Base-by-base conservation (phyloP, 805 yeast species). In the Candida sithepensis region DNA sequence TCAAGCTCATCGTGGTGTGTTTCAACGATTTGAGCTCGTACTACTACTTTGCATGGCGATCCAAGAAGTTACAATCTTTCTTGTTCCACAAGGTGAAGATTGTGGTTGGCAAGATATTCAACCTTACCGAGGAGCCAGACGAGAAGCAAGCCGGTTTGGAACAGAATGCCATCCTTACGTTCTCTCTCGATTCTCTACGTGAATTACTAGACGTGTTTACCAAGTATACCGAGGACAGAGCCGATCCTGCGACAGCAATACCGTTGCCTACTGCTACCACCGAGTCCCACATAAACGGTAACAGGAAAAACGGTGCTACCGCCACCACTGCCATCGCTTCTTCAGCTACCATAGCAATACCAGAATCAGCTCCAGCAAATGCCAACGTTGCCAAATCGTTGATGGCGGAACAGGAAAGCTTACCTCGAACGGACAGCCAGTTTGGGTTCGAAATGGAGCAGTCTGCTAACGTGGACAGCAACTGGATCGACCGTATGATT, bases 11-110 rank as follows among this genome's bases (percentile, higher is more conserved):
- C 9, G 23, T 51, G 10, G 26, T 22, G 4, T 13, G 41, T 20
- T 52, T 47, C 22, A 43, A 36, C 10, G 49, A 39, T 24, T 38
- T 56, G 6, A 46, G 55, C 13, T 50, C 53, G 23, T 46, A 49
- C n/a, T 58, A 60, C 41, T 60, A 47, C 46, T 48, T 26, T 37
- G 61, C 63, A 4, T 60, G 64, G 64, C 47, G 54, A 16, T 42
- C 41, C 16, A 45, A 50, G 41, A 56, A 56, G 36, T 28, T 51
- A 8, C 52, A 56, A 34, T 47, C 57, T 1, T 58, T 40, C 32
- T 39, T 52, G 12, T 52, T 55, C 34, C 24, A 33, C 10, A 43
- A 43, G 9, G 23, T 46, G 16, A 13, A 42, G 9, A 23, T 18
- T 12, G 38, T 39, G 18, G 19, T 45, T n/a, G 40, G 41, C 13